Evolutionary conservation across 75 land plant species (phyloP).

Genomic region (Pseudotsuga menziesii): DNA sequence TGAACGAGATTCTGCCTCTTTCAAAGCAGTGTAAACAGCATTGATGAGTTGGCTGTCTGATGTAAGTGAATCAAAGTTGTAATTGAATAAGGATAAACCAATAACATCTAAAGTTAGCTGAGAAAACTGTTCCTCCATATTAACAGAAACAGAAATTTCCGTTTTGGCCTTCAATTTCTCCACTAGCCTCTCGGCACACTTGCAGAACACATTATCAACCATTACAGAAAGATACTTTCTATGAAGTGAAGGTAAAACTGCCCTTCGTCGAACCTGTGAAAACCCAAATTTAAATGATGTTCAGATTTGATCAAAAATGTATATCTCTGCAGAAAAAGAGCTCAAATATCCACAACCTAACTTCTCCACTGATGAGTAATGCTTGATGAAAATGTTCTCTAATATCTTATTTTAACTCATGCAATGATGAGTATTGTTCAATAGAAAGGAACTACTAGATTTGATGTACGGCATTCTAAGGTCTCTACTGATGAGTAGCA

Average conservation of each 20-base stretch:
- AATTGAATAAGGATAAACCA: conserved; percentile 92
- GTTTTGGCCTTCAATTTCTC: conserved; percentile 55
- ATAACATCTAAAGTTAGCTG: conserved; percentile 95
- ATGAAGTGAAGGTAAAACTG: conserved; percentile 96
- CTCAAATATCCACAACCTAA: background rate
- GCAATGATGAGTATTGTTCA: background rate
- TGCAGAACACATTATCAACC: conserved; percentile 89
- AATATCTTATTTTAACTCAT: background rate
- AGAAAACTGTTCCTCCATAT: conserved; percentile 93
- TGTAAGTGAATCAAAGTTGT: conserved; percentile 85
- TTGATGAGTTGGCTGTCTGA: conserved; percentile 92
- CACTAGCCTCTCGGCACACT: conserved; percentile 76
- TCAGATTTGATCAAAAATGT: background rate
- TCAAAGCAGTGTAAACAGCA: conserved; percentile 97
- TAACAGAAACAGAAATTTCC: conserved; percentile 50
- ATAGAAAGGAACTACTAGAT: background rate
- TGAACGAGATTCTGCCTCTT: conserved; percentile 90
- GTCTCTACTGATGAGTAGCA: background rate
- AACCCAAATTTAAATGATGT: conserved; percentile 4
- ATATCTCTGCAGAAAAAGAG: background rate
- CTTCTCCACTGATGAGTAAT: background rate
- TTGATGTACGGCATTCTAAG: background rate
- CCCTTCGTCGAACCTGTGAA: conserved; percentile 80
- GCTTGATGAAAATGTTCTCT: background rate
- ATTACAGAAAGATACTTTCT: conserved; percentile 79